Evolutionary conservation across 352 stramenopile species (phyloP).

Genomic region (Phytophthora pistaciae): DNA sequence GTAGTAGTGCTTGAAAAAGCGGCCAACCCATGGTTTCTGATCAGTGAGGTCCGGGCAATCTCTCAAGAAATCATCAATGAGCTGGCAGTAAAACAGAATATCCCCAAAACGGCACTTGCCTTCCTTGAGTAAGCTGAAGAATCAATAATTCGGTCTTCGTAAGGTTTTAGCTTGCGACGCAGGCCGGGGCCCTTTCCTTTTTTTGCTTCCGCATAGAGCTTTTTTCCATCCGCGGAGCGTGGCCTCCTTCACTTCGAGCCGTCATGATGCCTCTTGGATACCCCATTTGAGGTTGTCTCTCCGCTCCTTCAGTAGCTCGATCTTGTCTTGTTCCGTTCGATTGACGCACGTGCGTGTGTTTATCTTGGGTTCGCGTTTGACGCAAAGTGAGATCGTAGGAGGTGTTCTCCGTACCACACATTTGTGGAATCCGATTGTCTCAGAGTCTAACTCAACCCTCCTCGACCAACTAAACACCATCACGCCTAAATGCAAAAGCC

Average conservation of each 20-base stretch:
- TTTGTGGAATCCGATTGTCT: not conserved
- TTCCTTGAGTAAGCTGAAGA: not conserved
- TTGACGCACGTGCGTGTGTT: not conserved
- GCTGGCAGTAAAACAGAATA: not conserved
- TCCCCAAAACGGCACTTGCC: not conserved
- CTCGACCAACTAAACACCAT: too few species aligned
- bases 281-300: not conserved
- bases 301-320: not conserved
- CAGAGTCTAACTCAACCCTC: not conserved
- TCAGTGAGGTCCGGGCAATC: not conserved
- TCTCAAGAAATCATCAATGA: slow-evolving; percentile 1
- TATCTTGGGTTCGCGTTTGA: not conserved
- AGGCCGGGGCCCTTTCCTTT: not conserved
- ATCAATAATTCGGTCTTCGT: not conserved
- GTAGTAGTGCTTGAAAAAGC: not conserved
- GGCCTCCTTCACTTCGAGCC: not conserved
- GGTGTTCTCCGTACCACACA: not conserved
- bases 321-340: not conserved
- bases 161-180: not conserved
- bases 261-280: not conserved
- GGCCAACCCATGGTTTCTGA: not conserved
- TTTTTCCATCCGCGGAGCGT: not conserved
- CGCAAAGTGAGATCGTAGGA: not conserved
- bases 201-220: not conserved
- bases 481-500: too few species aligned